phyloP scores from a whole-genome alignment of 2,329 filamentous ascomycete genomes.

The Claviceps humidiphila region DNA sequence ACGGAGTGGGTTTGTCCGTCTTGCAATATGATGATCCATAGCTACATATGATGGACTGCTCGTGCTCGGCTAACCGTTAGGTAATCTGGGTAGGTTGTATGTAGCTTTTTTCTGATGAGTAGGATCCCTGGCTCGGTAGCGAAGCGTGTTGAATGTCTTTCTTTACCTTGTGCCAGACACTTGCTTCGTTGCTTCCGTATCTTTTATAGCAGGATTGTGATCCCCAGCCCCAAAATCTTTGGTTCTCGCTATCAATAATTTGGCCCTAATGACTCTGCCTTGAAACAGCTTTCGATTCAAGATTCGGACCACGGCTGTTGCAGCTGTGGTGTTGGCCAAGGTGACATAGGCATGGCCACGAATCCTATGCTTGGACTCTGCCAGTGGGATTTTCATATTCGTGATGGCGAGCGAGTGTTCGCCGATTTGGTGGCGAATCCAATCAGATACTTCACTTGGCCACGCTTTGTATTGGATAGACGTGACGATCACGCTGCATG shows the following conservation, averaged over 20 bases:
- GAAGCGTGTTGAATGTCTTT: background rate
- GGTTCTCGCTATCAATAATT: background rate
- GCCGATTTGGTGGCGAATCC: constrained; percentile 16
- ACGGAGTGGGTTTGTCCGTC: too few species aligned
- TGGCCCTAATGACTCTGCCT: constrained; percentile 10
- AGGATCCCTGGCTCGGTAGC: too few species aligned
- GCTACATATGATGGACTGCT: background rate
- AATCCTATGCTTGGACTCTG: constrained; percentile 11
- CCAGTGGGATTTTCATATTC: constrained; percentile 15
- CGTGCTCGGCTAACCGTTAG: too few species aligned
- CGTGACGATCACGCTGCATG: constrained; percentile 14
- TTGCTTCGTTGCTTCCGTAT: background rate
- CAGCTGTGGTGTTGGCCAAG: constrained; percentile 11
- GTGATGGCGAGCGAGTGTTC: constrained; percentile 9
- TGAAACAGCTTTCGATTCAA: constrained; percentile 16
- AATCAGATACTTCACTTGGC: constrained; percentile 13
- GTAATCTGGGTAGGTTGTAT: too few species aligned
- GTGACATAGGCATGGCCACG: constrained; percentile 16
- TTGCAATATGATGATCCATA: background rate
- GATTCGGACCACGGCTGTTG: constrained; percentile 12
- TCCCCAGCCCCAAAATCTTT: background rate
- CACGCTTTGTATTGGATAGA: constrained; percentile 13
- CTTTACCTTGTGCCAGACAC: background rate
- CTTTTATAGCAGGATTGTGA: background rate
- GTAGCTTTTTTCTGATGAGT: too few species aligned